Base-by-base conservation (phyloP, 768 basidiomycete genomes). In the Russula olivacea region DNA sequence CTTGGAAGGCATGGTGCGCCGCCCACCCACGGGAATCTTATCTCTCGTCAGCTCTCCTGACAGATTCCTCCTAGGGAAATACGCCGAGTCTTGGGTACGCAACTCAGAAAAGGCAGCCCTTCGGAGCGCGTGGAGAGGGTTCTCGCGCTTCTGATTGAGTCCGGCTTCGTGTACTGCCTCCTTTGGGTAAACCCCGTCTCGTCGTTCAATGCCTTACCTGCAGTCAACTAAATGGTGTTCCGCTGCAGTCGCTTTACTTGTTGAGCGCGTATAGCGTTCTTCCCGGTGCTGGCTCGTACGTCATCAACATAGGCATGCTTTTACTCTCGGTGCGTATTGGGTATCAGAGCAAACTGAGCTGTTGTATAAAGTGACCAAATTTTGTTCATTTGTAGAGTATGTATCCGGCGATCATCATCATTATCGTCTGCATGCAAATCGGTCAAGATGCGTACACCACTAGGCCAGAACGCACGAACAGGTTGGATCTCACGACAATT, bases 1-100 rank as follows among this genome's bases (percentile, higher is more conserved):
- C 58, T 21, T 64, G 63, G 63, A 64, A 64, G 41, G 63, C 63
- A 23, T 64, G 63, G 63, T 64, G 32, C 32, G 63, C 19, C 11
- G 3, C 5, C 3, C 11, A 36, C 36, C 36, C 36, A 36, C 36
- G 21, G 17, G n/a, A 23, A 14, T 9, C 11, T n/a, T 47, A 21
- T 45, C 7, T 38, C 8, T 47, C 25, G 14, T 56, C 43, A 8
- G 34, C 1, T 3, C 25, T 48, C 34, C 50, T 53, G 25, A 58
- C 32, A 9, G 36, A n/a, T 19, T 11, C 2, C 12, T 30, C 15
- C 7, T 15, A 41, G 60, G 63, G 63, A 51, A 55, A 23, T 60
- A 45, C 63, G 63, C 48, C 53, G 6, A 9, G 17, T 23, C 6
- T 54, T 64, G 45, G 25, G 59, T 11, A 32, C 40, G n/a, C 58